Percentiles rank a stretch among this genome's conserved stretches.
Evolutionary conservation across 2,329 filamentous ascomycete species (phyloP).

Genomic region (Phaeomoniella chlamydospora): DNA sequence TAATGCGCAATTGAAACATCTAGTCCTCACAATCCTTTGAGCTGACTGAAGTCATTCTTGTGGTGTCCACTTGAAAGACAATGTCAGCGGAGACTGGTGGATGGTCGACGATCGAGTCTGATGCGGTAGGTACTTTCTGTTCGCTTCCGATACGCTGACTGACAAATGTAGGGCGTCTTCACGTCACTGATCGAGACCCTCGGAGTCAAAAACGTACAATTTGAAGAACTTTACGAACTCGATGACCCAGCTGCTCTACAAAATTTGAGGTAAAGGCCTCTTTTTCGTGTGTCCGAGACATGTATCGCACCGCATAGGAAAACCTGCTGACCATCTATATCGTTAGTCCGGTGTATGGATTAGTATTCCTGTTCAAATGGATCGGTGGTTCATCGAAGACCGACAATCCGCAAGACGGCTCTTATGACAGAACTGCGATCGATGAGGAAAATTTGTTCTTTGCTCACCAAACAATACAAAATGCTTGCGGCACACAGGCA

Average conservation of each 20-base stretch:
- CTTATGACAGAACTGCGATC: slow-evolving; percentile 60
- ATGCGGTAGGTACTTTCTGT: slow-evolving; percentile 52
- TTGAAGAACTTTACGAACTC: slow-evolving; percentile 86
- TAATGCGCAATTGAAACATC: no score
- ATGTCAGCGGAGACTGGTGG: slow-evolving; percentile 55
- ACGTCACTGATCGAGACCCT: slow-evolving; percentile 89
- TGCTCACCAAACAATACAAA: slow-evolving; percentile 93
- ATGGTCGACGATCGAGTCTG: slow-evolving; percentile 97
- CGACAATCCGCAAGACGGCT: slow-evolving; percentile 62
- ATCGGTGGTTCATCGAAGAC: slow-evolving; percentile 42
- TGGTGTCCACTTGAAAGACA: no score
- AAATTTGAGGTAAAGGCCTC: slow-evolving; percentile 25
- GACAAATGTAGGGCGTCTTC: slow-evolving; percentile 62
- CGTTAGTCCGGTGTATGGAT: slow-evolving; percentile 65
- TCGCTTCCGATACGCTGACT: background rate
- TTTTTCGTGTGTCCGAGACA: slow-evolving; percentile 1
- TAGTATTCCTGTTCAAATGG: slow-evolving; percentile 98
- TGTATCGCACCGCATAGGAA: background rate
- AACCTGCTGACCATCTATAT: slow-evolving; percentile 2
- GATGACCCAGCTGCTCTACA: slow-evolving; percentile 47
- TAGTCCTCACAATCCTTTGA: no score
- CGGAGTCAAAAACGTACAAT: slow-evolving; percentile 86
- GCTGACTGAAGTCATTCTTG: no score
- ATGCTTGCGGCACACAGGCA: slow-evolving; percentile 93
- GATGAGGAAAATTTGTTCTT: slow-evolving; percentile 64